Conservation (phyloP, 2,329 filamentous ascomycete genomes). For the Xylaria multiplex region DNA sequence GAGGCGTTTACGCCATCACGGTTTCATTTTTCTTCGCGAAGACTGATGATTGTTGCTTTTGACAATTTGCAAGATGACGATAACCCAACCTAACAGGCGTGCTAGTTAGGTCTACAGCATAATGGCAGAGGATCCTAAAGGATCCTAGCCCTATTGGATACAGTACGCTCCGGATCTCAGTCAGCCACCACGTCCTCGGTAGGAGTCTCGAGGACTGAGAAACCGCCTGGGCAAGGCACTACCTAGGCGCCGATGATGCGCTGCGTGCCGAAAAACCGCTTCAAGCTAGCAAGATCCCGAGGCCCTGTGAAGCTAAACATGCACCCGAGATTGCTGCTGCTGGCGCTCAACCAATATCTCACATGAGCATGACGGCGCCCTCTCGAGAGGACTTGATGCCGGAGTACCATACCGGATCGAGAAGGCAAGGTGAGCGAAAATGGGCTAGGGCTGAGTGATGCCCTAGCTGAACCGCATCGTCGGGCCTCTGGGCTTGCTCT, state of each 20-base stretch:
- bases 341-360: conserved; percentile 6
- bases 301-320: conserved; percentile 17
- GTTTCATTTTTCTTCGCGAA: not conserved
- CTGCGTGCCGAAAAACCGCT: not conserved
- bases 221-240: not conserved
- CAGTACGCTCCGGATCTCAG: conserved; percentile 12
- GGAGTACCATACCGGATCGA: conserved; percentile 26
- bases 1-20: not conserved
- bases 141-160: conserved; percentile 14
- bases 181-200: conserved; percentile 13
- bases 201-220: conserved; percentile 1
- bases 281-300: conserved; percentile 10
- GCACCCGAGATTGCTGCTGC: conserved; percentile 27
- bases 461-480: conserved; percentile 36
- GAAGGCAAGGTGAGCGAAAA: conserved; percentile 26
- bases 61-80: conserved; percentile 6
- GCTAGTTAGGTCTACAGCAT: conserved; percentile 8
- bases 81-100: not conserved
- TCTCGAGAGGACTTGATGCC: not conserved
- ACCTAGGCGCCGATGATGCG: conserved; percentile 2
- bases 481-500: conserved; percentile 29
- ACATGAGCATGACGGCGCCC: conserved; percentile 13
- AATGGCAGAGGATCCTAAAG: not conserved
- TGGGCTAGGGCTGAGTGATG: conserved; percentile 24
- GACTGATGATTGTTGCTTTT: conserved; percentile 6